Percentiles rank a stretch among this genome's conserved stretches.
These are phyloP conservation scores for Eryngium alpinum DNA, from an alignment of 140 eudicot species.

Conservation along the genomic window DNA sequence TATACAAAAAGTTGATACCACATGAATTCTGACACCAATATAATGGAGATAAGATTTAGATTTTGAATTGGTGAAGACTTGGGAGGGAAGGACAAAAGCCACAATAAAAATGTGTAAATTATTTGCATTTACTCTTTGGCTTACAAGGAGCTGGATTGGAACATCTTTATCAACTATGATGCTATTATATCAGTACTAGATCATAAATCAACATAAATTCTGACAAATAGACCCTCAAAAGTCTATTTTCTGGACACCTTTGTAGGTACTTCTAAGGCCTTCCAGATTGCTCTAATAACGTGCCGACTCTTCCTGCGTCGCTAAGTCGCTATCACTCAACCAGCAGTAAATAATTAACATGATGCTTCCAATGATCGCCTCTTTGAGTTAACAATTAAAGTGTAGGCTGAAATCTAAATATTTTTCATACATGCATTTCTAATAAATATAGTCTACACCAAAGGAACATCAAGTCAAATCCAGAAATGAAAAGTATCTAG, in stretches of 20 bases:
- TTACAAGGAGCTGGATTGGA: not conserved
- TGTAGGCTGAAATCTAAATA: not conserved
- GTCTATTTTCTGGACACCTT: not conserved
- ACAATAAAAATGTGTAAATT: not conserved
- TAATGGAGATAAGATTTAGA: not conserved
- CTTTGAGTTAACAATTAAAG: not conserved
- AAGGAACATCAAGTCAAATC: not conserved
- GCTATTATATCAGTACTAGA: not conserved
- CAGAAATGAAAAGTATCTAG: not conserved
- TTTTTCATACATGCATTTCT: not conserved
- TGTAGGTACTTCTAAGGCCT: not conserved
- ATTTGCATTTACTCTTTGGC: not conserved
- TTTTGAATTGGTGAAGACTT: not conserved
- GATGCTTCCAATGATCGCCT: not conserved
- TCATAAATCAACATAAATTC: not conserved
- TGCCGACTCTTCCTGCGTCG: not conserved
- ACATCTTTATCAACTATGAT: constrained; percentile 1
- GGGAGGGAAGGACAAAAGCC: not conserved
- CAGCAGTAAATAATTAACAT: not conserved
- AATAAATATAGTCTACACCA: not conserved
- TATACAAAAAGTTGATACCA: not conserved
- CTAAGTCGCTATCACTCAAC: not conserved
- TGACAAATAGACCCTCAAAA: not conserved
- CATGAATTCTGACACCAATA: not conserved
- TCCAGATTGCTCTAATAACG: not conserved